phyloP scores from a whole-genome alignment of 2,329 filamentous ascomycete genomes.

The Venturiaceae sp. region DNA sequence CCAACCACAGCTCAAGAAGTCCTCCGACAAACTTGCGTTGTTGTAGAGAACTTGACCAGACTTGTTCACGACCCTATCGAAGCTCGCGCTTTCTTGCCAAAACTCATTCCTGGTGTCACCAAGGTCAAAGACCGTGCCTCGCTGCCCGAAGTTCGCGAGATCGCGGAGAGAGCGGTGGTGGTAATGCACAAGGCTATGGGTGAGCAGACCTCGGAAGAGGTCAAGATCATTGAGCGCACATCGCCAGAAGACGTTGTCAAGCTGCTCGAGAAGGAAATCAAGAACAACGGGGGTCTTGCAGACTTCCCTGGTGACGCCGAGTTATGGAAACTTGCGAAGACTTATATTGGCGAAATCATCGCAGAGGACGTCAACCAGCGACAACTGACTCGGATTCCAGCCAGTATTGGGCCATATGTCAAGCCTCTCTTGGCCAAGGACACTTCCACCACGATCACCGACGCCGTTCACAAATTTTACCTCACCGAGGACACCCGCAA shows the following conservation, averaged over 20 bases:
- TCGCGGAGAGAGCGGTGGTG: constrained; percentile 69
- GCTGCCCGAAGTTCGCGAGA: constrained; percentile 85
- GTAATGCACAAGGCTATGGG: constrained; percentile 94
- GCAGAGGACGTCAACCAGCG: constrained; percentile 81
- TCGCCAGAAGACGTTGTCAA: constrained; percentile 65
- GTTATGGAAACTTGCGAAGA: constrained; percentile 56
- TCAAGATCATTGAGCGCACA: constrained; percentile 44
- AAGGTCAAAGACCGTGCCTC: constrained; percentile 79
- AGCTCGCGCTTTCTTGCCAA: constrained; percentile 88
- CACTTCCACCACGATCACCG: constrained; percentile 55
- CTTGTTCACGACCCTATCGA: constrained; percentile 93
- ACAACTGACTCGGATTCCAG: constrained; percentile 61
- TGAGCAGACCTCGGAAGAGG: constrained; percentile 46
- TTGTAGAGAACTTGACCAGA: constrained; percentile 96
- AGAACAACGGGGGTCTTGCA: constrained; percentile 55
- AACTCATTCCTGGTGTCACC: constrained; percentile 89
- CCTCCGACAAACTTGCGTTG: constrained; percentile 87
- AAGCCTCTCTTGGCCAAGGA: constrained; percentile 55
- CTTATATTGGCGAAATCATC: constrained; percentile 75
- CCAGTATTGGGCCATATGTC: constrained; percentile 65
- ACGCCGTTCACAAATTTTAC: constrained; percentile 68
- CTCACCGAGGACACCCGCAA: constrained; percentile 79
- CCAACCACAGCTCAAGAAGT: constrained; percentile 89
- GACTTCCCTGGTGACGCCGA: constrained; percentile 50
- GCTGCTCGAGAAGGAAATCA: constrained; percentile 66